Base-by-base conservation (phyloP, 169 alveolate species). In the Eimeria brunetti region DNA sequence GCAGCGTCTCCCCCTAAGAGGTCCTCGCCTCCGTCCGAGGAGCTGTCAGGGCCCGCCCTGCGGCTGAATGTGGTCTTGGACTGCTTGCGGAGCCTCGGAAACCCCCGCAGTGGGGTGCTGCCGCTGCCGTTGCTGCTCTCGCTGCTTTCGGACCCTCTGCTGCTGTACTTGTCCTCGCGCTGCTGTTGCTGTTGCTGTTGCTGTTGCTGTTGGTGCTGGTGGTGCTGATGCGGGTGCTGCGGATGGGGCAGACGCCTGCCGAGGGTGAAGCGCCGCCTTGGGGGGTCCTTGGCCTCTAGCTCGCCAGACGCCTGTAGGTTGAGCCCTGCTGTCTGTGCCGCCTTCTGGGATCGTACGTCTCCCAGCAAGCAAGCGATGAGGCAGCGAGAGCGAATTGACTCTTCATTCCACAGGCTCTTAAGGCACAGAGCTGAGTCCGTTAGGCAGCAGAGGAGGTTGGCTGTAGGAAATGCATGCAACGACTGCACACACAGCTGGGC, bases 401-500 rank as follows among this genome's bases (percentile, higher is more conserved):
- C 91, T 64, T 85, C 91, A 38, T 85, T 60, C 91, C 91, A 85
- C 0, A 60, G 67, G 38, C 78, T 85, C 30, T 85, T 85, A 14
- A 85, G 58, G n/a, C 91, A 85, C 1, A 92, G 58, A 30, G 88
- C 91, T 3, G 89, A 53, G 64, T 92, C 95, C 12, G 95, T 81
- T 1, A 92, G 64, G 33, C 92, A 81, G 53, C 93, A 64, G 60
- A 75, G 62, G 67, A 92, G 89, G 12, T 86, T 53, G 24, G 89
- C 95, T 1, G 95, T 92, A 22, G 95, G 95, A n/a, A 92, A 92
- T 22, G 89, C 80, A 62, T 92, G 95, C 38, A 92, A 30, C 0
- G 95, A 92, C 56, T 75, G 86, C 44, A 92, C 56, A 30, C 88
- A 80, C 3, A 81, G 51, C 69, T 78, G 88, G 60, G 90, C 95